phyloP scores from a whole-genome alignment of 1,284 basidiomycete genomes.

The Phenoliferia sp. region DNA sequence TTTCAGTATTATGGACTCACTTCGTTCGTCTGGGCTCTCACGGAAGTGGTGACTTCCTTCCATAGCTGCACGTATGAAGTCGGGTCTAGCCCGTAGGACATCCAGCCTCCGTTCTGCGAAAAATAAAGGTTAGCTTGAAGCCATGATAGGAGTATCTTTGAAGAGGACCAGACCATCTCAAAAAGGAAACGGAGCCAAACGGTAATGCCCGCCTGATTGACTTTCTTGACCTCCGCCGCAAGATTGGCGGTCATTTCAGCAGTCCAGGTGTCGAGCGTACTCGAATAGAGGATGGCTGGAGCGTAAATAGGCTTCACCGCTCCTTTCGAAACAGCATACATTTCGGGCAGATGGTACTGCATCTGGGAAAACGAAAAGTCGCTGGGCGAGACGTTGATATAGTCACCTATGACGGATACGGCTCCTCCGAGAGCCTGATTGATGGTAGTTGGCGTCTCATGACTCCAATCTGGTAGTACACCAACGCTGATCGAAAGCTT shows the following conservation, averaged over 20 bases:
- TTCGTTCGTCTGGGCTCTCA: slow-evolving; percentile 22
- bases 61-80: slow-evolving; percentile 16
- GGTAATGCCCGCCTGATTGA: slow-evolving; percentile 27
- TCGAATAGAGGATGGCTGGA: slow-evolving; percentile 33
- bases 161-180: slow-evolving; percentile 30
- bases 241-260: slow-evolving; percentile 26
- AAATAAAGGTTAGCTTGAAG: neutral
- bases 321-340: slow-evolving; percentile 14
- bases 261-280: slow-evolving; percentile 31
- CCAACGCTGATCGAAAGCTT: slow-evolving; percentile 17
- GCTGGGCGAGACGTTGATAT: slow-evolving; percentile 26
- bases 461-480: slow-evolving; percentile 39
- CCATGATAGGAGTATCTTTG: too few relatives aligned
- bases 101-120: slow-evolving; percentile 35
- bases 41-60: slow-evolving; percentile 19
- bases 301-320: slow-evolving; percentile 27
- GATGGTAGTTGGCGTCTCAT: slow-evolving; percentile 36
- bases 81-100: slow-evolving; percentile 33
- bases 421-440: slow-evolving; percentile 30
- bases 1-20: neutral
- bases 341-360: slow-evolving; percentile 25
- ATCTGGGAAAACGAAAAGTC: slow-evolving; percentile 22
- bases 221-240: slow-evolving; percentile 11
- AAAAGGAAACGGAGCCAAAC: slow-evolving; percentile 36
- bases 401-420: slow-evolving; percentile 33